Evolutionary conservation across 2,329 filamentous ascomycete species (phyloP), one percentile per base, ranked within the genome.

Genomic region (Septoria linicola): DNA sequence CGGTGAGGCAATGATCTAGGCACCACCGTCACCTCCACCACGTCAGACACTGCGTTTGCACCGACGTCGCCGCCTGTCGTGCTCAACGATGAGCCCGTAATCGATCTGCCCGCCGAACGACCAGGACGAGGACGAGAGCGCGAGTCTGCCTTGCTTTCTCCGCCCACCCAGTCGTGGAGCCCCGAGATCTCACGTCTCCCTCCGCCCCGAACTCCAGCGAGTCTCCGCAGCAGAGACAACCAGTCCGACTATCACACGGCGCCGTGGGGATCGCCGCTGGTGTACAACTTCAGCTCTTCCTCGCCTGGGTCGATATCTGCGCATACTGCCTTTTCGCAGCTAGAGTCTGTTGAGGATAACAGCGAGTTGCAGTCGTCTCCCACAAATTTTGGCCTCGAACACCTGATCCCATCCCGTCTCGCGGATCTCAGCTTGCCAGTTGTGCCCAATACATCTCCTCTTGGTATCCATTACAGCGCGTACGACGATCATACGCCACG

Each of bases 211-310:
- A 66, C 64, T 19, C 64, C 64, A 17, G 63, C 58, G 6, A 65
- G 59, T 48, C 44, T 55, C 4, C 49, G 55, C 32, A 63, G 61
- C 49, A 60, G 54, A 50, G 65, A 67, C 41, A 59, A 61, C 45
- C 58, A 57, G 35, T 68, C 66, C 2, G 64, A 66, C 14, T 69
- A 68, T 57, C 67, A 81, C 65, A 93, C 89, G 40, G 86, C 89
- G 41, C 91, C 86, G 68, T 96, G 91, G 90, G 91, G 91, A 50
- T 96, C 90, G 47, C 91, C 91, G 17, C 96, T 96, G 72, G 50
- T 48, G 25, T 47, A 47, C 27, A 84, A 87, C 49, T 79, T 79
- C 55, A 80, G 85, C 32, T 74, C 78, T 10, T 85, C n/a, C n/a
- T n/a, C 65, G 21, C 55, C 68, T 10, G 51, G 62, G 16, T 63